Conservation (phyloP, 2,329 filamentous ascomycete genomes). For the Hymenoscyphus fraxineus region DNA sequence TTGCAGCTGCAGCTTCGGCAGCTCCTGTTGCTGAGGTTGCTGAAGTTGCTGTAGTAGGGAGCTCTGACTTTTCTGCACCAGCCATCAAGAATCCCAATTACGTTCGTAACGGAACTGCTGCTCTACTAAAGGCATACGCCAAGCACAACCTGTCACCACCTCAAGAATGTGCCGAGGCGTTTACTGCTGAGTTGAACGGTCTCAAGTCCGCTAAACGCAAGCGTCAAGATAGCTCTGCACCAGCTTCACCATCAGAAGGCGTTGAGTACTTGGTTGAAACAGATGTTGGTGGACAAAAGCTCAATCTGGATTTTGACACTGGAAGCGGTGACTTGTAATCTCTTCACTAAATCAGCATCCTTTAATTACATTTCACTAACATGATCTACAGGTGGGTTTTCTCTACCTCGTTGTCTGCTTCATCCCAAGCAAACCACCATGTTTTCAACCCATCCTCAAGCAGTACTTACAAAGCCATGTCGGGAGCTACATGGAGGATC, state of each 20-base stretch:
- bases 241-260: constrained; percentile 21
- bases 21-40: constrained; percentile 3
- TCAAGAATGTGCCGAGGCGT: constrained; percentile 23
- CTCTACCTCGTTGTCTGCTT: constrained; percentile 25
- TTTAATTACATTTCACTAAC: not conserved
- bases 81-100: constrained; percentile 30
- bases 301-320: constrained; percentile 34
- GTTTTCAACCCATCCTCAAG: constrained; percentile 27
- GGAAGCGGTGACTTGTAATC: constrained; percentile 34
- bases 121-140: constrained; percentile 33
- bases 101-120: constrained; percentile 32
- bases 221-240: constrained; percentile 31
- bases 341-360: not conserved
- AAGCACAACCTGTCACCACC: constrained; percentile 32
- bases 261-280: constrained; percentile 31
- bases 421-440: constrained; percentile 20
- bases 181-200: constrained; percentile 16
- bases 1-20: constrained; percentile 26
- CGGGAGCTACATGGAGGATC: constrained; percentile 32
- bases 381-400: constrained; percentile 30
- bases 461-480: constrained; percentile 26
- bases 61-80: constrained; percentile 23
- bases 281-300: constrained; percentile 29
- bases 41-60: constrained; percentile 10
- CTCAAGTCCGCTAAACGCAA: constrained; percentile 19